Base-by-base conservation (phyloP, 2,329 filamentous ascomycete species). In the Penicillium italicum region DNA sequence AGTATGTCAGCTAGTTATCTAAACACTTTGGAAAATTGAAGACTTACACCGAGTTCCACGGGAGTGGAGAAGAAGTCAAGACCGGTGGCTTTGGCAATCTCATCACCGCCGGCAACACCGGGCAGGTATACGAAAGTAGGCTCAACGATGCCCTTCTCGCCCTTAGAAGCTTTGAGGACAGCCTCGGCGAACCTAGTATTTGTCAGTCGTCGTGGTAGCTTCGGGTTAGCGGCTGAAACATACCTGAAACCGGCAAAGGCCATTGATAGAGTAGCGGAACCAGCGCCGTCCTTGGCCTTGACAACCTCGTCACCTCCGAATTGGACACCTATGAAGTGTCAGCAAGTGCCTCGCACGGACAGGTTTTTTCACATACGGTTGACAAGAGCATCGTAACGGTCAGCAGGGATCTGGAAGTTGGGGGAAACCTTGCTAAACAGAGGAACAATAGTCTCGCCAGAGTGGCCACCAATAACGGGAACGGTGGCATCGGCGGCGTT, bases 271-370 rank as follows among this genome's bases (percentile, higher is more conserved):
- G 91, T 96, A 64, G 91, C 91, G 59, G 90, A 95, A 63, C 91
- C 91, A 72, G 87, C 86, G 70, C 91, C 91, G 64, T 94, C 89
- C 85, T 96, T 96, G 73, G 91, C 91, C 83, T 93, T 87, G 75
- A 96, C 91, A 62, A 96, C 91, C 80, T 96, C 91, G 67, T 99
- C 94, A 82, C 94, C 94, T 74, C 94, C 94, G 68, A 97, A 97
- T 78, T 99, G 94, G 55, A 97, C 90, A 66, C 84, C 83, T 85
- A 62, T 36, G 38, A 33, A 48, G 14, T 38, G 36, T 58, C 41
- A 58, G 55, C 46, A n/a, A 31, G 16, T 59, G 46, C 43, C 53
- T 30, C 40, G 34, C 30, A 40, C 5, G 20, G 52, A 48, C 18
- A 22, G 33, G 10, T 22, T 34, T 34, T 37, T 33, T 41, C 42